Conservation (phyloP, 2,329 filamentous ascomycete species). For the Fusarium continuum region DNA sequence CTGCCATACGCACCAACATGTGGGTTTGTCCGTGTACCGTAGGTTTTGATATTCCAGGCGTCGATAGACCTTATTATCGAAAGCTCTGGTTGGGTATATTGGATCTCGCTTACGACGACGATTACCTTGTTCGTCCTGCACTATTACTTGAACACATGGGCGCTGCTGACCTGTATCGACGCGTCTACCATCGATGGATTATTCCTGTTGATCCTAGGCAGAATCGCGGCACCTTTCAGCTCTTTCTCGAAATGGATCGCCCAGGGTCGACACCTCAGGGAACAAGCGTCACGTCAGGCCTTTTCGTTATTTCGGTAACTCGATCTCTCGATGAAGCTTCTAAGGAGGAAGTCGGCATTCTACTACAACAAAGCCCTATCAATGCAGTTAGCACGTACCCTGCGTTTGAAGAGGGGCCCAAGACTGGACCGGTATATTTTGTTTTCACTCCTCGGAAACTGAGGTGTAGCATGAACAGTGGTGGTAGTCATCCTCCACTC, state of each 20-base stretch:
- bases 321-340: constrained; percentile 6
- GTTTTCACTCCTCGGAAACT: neutral
- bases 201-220: constrained; percentile 28
- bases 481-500: constrained; percentile 25
- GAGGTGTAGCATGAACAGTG: neutral
- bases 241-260: neutral
- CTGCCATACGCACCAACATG: constrained; percentile 20
- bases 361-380: constrained; percentile 31
- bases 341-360: constrained; percentile 20
- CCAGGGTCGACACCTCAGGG: neutral
- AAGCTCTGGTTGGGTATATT: constrained; percentile 35
- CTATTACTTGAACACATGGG: constrained; percentile 36
- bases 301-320: neutral
- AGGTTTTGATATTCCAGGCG: neutral
- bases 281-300: neutral
- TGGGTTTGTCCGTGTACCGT: constrained; percentile 38
- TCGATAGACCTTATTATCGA: neutral
- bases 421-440: constrained; percentile 35
- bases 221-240: neutral
- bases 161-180: constrained; percentile 25
- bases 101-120: constrained; percentile 33
- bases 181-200: constrained; percentile 28
- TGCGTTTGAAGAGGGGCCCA: neutral
- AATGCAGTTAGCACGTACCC: constrained; percentile 8
- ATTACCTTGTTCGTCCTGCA: constrained; percentile 36